Percentiles rank a stretch among this genome's conserved stretches.
These are phyloP conservation scores for Emericellopsis cladophorae DNA, from an alignment of 2,329 filamentous ascomycete genomes.

Conservation along the genomic window DNA sequence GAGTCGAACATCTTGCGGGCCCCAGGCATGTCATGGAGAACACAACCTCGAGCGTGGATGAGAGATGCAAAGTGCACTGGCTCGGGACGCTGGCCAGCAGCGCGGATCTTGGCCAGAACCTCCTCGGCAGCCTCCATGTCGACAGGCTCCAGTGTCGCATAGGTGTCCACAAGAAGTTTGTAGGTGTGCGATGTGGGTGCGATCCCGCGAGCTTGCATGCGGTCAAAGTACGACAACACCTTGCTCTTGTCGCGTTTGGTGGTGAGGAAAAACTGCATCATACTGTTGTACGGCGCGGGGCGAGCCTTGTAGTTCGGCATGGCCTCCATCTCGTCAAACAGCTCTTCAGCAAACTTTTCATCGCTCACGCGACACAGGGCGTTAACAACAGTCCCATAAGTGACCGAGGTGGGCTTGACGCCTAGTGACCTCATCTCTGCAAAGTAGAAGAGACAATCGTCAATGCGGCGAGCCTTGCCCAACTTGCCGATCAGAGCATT, in stretches of 20 bases:
- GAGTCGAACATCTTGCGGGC: conserved; percentile 73
- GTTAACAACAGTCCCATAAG: conserved; percentile 96
- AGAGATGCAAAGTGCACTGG: conserved; percentile 92
- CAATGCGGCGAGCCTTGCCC: conserved; percentile 92
- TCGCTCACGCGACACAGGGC: conserved; percentile 94
- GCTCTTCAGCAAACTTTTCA: conserved; percentile 92
- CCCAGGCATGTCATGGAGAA: conserved; percentile 78
- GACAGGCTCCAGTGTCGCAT: conserved; percentile 85
- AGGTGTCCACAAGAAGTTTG: conserved; percentile 91
- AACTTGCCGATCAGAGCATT: conserved; percentile 97
- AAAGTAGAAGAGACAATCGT: conserved; percentile 97
- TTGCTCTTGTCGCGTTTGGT: conserved; percentile 94
- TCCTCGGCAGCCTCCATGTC: conserved; percentile 79
- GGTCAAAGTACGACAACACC: conserved; percentile 87
- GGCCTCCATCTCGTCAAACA: conserved; percentile 98
- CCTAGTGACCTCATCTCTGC: conserved; percentile 89
- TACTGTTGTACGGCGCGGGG: conserved; percentile 93
- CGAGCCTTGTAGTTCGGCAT: conserved; percentile 99
- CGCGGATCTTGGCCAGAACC: conserved; percentile 66
- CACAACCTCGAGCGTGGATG: conserved; percentile 91
- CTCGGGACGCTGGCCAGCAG: conserved; percentile 64
- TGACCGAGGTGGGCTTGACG: conserved; percentile 92
- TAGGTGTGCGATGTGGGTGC: conserved; percentile 90
- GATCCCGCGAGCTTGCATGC: conserved; percentile 81
- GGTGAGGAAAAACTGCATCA: conserved; percentile 98